Base-by-base conservation (phyloP, 805 yeast species). In the Wickerhamomyces queroliae region DNA sequence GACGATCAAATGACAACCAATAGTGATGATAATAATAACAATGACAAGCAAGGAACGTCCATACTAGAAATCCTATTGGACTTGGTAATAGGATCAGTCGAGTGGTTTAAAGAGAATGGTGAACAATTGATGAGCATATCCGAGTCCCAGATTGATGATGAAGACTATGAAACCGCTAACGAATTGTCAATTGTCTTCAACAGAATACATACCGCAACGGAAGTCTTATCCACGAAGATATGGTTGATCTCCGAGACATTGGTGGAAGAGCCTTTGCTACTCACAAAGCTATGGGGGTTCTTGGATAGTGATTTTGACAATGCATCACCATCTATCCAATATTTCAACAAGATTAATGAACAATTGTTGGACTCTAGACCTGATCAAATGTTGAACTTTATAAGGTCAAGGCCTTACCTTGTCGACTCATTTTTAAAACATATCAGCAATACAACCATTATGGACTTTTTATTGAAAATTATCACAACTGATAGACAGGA, bases 401-500 rank as follows among this genome's bases (percentile, higher is more conserved):
- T 83, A 42, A 68, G 78, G 38, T 81, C 79, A 47, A 72, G 76
- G 10, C 15, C 32, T 3, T 61, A 67, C 45, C 66, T 88, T 43
- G 93, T 85, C 26, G 81, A 78, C 48, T 66, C 79, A 33, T 83
- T 87, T 56, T 66, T 86, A 61, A 70, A 76, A 36, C 95, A 90
- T 61, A 76, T 91, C 38, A 93, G 88, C 50, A 84, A 90, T 35
- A 95, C 97, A 1, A 80, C 93, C 39, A 61, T 93, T 40, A 88
- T 90, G 87, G 99, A 93, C 61, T 85, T 90, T 49, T 69, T 93
- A 43, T 69, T 93, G 36, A 83, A 91, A 59, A 75, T 93, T 29
- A 86, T 93, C 24, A 88, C 95, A 38, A 86, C 98, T 0, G 99
- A 93, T 63, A 90, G 87, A 58, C 78, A 84, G 1, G 95, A 87